Evolutionary conservation across 352 stramenopile species (phyloP), one percentile per base, ranked within the genome.

Genomic region (Globisporangium rhizosaccharum): DNA sequence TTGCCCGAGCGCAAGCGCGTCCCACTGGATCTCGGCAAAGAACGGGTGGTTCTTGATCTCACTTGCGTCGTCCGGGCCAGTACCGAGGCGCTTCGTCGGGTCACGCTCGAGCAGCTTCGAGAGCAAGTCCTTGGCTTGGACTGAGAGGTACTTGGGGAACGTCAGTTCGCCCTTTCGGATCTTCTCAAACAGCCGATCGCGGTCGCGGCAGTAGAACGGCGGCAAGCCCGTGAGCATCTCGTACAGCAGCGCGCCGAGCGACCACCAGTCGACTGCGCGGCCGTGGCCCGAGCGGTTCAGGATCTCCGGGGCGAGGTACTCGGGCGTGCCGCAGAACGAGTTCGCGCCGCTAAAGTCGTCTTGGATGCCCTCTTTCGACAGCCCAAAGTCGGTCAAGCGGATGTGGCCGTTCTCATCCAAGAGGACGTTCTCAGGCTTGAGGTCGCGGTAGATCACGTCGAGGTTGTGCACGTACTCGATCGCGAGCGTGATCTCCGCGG

Each of bases 301-400:
- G 72, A 99, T 98, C 87, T 99, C 97, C 9, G 97, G 97, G n/a
- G 97, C 95, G n/a, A 99, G 80, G 74, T 99, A 99, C 76, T 99
- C 96, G 18, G 96, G 96, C 46, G 96, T 99, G 50, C 97, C 96
- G 62, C 93, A 98, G 70, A 99, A 99, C 51, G 91, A 98, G 62
- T 99, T 97, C 23, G 97, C 96, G 46, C 97, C 96, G 6, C 81
- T 92, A 30, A 97, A 96, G 56, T 98, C 96, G 52, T 96, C 80
- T 52, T 90, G 78, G 51, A 91, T 93, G 37, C 81, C 83, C 64
- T 92, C 83, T 58, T 92, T 96, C 46, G 85, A 94, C 11, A 98
- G 79, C 0, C 97, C 97, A 88, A 99, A 99, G 78, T 99, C 97
- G 12, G 97, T 99, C 37, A 99, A 70, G 9, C 95, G 89, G 56